phyloP scores from a whole-genome alignment of 2,329 filamentous ascomycete species.

The Dendrostoma leiphaemia region DNA sequence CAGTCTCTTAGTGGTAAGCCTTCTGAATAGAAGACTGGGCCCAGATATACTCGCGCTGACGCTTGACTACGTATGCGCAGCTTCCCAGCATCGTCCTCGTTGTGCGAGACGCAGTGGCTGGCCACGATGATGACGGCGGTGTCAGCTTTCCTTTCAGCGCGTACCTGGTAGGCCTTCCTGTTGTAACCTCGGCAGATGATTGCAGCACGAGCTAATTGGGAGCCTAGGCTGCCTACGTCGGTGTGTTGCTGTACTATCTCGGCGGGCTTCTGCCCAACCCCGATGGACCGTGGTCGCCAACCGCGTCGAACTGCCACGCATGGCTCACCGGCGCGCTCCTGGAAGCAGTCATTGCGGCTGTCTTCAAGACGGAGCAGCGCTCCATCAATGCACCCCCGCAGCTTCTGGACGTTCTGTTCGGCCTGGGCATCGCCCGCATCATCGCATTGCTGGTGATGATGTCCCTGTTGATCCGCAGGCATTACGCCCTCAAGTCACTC shows the following conservation, averaged over 20 bases:
- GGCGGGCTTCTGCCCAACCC: slow-evolving; percentile 42
- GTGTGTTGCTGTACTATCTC: slow-evolving; percentile 39
- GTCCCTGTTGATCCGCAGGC: slow-evolving; percentile 26
- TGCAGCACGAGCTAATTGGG: slow-evolving; percentile 15
- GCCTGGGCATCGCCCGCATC: slow-evolving; percentile 32
- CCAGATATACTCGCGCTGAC: no score
- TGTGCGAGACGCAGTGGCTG: slow-evolving; percentile 30
- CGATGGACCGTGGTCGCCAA: slow-evolving; percentile 42
- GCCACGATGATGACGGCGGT: slow-evolving; percentile 23
- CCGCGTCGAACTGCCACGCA: slow-evolving; percentile 33
- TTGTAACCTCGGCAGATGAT: no score
- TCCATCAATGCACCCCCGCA: slow-evolving; percentile 27
- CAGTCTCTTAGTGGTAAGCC: slow-evolving; percentile 27
- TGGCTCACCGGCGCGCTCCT: slow-evolving; percentile 35
- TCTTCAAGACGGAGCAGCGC: slow-evolving; percentile 30
- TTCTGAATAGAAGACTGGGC: no score
- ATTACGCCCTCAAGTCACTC: slow-evolving; percentile 29
- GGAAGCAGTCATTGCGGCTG: slow-evolving; percentile 35
- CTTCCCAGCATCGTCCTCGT: slow-evolving; percentile 33
- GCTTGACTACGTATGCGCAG: slow-evolving; percentile 8
- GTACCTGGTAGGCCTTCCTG: slow-evolving; percentile 30
- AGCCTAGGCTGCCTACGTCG: slow-evolving; percentile 35
- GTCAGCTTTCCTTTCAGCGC: slow-evolving; percentile 37
- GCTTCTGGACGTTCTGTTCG: slow-evolving; percentile 30
- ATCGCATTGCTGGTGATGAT: slow-evolving; percentile 34